Conservation (phyloP, 2,329 filamentous ascomycete species). For the Microdochium trichocladiopsis region DNA sequence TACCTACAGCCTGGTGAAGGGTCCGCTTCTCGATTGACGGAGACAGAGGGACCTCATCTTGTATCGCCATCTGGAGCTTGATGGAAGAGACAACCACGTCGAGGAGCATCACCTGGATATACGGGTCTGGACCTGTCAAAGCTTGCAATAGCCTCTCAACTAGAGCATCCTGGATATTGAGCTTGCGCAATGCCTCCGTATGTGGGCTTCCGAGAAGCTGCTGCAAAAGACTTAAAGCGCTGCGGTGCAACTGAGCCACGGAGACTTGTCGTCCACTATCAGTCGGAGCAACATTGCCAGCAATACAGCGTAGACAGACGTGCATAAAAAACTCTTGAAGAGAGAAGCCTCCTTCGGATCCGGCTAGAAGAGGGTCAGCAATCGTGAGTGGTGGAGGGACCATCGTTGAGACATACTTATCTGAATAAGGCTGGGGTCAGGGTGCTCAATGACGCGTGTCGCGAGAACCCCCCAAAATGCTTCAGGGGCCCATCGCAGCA, state of each 20-base stretch:
- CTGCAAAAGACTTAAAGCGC: constrained; percentile 61
- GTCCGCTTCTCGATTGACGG: constrained; percentile 40
- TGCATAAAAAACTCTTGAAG: constrained; percentile 64
- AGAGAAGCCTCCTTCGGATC: constrained; percentile 47
- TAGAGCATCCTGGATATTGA: constrained; percentile 64
- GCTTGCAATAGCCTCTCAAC: constrained; percentile 61
- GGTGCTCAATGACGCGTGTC: constrained; percentile 48
- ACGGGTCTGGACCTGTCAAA: constrained; percentile 55
- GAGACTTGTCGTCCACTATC: constrained; percentile 34
- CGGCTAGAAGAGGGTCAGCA: constrained; percentile 29
- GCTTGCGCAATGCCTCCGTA: constrained; percentile 47
- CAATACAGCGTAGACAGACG: constrained; percentile 57
- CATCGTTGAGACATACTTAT: constrained; percentile 40
- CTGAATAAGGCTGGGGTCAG: constrained; percentile 31
- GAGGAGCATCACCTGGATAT: constrained; percentile 70
- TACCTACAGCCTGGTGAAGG: constrained; percentile 32
- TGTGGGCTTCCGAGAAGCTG: constrained; percentile 62
- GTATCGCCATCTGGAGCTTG: constrained; percentile 48
- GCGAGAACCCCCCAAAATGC: constrained; percentile 65
- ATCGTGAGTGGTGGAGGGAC: constrained; percentile 11
- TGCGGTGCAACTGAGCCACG: constrained; percentile 62
- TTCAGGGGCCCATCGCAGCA: constrained; percentile 62
- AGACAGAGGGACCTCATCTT: constrained; percentile 31
- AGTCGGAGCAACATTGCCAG: constrained; percentile 27
- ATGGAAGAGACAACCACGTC: constrained; percentile 71